Conservation (phyloP, 1,139 yeast species). For the Wickerhamomyces sp. region DNA sequence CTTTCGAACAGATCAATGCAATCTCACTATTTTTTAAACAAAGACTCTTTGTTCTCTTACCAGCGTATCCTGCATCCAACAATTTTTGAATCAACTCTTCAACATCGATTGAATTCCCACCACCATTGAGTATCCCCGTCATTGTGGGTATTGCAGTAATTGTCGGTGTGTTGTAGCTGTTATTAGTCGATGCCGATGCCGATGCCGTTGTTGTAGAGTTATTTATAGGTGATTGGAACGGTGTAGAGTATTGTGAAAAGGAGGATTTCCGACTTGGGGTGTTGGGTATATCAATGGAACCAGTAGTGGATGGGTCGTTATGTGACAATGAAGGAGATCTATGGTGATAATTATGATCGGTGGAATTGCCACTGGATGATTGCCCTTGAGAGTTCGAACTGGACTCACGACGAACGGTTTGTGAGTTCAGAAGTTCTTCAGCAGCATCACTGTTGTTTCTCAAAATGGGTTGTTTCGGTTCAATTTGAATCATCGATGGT, state of each 20-base stretch:
- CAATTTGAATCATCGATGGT: constrained; percentile 63
- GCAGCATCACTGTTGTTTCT: constrained; percentile 28
- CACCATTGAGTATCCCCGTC: too few relatives aligned
- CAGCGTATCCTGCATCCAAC: constrained; percentile 92
- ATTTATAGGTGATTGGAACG: constrained; percentile 18
- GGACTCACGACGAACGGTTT: constrained; percentile 7
- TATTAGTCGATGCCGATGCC: constrained; percentile 23
- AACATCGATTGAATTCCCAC: constrained; percentile 66
- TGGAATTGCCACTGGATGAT: not conserved
- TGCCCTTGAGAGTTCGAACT: constrained; percentile 8
- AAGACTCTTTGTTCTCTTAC: constrained; percentile 83
- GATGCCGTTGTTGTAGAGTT: constrained; percentile 8
- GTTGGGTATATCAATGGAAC: constrained; percentile 6
- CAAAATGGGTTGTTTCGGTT: constrained; percentile 66
- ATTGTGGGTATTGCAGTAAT: too few relatives aligned
- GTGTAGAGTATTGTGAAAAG: constrained; percentile 20
- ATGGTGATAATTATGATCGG: too few relatives aligned
- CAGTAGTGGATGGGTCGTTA: constrained; percentile 20
- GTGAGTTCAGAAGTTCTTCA: constrained; percentile 23
- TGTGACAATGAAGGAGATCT: constrained; percentile 14
- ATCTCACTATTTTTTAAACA: constrained; percentile 87
- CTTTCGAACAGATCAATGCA: constrained; percentile 76
- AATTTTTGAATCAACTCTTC: constrained; percentile 87
- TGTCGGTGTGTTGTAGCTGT: too few relatives aligned
- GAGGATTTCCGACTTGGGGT: constrained; percentile 20